Base-by-base conservation (phyloP, 345 rosid genomes). In the Xanthoceras sorbifolium region DNA sequence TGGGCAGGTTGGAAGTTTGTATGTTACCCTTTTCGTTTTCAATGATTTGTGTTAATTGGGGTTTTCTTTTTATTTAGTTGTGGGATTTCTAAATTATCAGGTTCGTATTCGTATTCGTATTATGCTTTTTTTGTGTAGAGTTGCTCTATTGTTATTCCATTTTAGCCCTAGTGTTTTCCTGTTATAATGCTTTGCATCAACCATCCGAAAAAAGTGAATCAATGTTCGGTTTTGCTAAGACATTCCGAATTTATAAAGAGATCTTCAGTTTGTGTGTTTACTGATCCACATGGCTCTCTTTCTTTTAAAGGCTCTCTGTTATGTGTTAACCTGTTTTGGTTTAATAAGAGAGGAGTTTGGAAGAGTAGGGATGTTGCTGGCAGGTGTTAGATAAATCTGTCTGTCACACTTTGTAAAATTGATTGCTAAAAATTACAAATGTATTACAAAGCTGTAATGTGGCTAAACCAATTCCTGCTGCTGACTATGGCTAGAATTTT, bases 1-100 rank as follows among this genome's bases (percentile, higher is more conserved):
- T 86, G 87, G 87, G 83, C 87, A 80, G 87, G 87, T 73, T 40
- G 9, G 54, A n/a, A 36, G 29, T 9, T 65, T 38, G 29, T 34
- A 5, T 40, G n/a, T 22, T 26, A 9, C 1, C 28, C 17, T 52
- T 46, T 6, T 65, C 67, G 1, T 38, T 55, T 40, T n/a, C 5
- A n/a, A 3, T n/a, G 67, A 9, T 9, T 48, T 17, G 6, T 64
- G 32, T 36, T 36, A 23, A 11, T 55, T 26, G 22, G 11, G 40
- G 22, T 48, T 29, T n/a, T n/a, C n/a, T n/a, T n/a, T 26, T 34
- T 4, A 26, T 74, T 52, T 48, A 69, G 31, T 26, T 32, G 61
- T 17, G 31, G 29, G 22, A 60, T 59, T 52, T 50, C 42, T 28
- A n/a, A 29, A 32, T 34, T 32, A 48, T 32, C 25, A 71, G 11